A percentile compares a stretch with the other conserved stretches of the same genome.
phyloP scores from a whole-genome alignment of 1,284 basidiomycete species.

The Quambalaria eucalypti region DNA sequence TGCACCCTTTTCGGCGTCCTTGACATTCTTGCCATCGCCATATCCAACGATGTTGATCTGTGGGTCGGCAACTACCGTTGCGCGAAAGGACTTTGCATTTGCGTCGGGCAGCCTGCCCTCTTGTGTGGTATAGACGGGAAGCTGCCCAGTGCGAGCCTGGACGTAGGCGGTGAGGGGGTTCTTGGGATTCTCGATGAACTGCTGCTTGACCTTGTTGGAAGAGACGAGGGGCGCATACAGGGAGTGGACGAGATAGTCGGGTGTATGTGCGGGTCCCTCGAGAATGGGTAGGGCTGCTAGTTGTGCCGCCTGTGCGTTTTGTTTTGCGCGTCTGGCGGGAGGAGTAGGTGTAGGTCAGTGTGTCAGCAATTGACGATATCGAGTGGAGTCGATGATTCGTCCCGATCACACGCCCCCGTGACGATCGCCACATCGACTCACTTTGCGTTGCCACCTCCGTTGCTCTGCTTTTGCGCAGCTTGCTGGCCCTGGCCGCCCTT shows the following conservation, averaged over 20 bases:
- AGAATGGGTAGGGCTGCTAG: background rate
- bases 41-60: constrained; percentile 47
- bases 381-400: background rate
- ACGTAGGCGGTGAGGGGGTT: constrained; percentile 32
- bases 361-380: background rate
- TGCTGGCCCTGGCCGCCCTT: background rate
- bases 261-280: background rate
- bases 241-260: background rate
- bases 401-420: background rate
- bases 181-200: constrained; percentile 30
- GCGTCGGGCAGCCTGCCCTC: constrained; percentile 29
- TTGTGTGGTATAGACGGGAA: constrained; percentile 18
- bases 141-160: constrained; percentile 16
- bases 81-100: constrained; percentile 18
- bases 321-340: background rate
- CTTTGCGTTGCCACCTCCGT: too few relatives aligned
- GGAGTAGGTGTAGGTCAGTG: background rate
- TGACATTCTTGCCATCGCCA: constrained; percentile 61
- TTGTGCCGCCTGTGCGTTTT: background rate
- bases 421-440: too few relatives aligned
- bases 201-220: background rate
- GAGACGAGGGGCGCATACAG: background rate
- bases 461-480: too few relatives aligned
- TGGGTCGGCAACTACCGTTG: constrained; percentile 15
- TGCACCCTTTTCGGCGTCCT: constrained; percentile 56